phyloP scores from a whole-genome alignment of 345 rosid species.

The Psidium guajava region DNA sequence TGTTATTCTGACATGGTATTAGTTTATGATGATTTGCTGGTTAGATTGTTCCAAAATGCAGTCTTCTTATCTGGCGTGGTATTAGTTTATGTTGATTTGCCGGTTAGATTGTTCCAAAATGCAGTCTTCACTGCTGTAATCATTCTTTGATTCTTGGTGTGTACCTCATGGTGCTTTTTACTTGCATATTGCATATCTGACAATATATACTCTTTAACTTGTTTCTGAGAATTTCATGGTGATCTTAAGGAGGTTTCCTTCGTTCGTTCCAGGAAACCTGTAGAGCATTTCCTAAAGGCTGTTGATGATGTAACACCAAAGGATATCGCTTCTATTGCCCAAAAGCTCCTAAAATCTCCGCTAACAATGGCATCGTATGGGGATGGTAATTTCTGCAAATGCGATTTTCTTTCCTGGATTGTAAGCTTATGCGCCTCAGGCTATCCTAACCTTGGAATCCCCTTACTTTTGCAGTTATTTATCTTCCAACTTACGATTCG shows the following conservation, averaged over 20 bases:
- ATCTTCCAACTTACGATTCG: constrained; percentile 62
- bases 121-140: not conserved
- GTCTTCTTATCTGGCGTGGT: not conserved
- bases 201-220: not conserved
- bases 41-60: not conserved
- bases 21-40: not conserved
- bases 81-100: not conserved
- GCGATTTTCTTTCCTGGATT: not conserved
- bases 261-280: constrained; percentile 46
- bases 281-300: constrained; percentile 56
- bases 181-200: not conserved
- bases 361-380: constrained; percentile 94
- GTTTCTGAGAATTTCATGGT: not conserved
- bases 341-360: constrained; percentile 57
- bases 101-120: not conserved
- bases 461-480: constrained; percentile 20
- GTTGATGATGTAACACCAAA: constrained; percentile 43
- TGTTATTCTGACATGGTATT: not conserved
- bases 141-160: not conserved
- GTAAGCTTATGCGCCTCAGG: not conserved
- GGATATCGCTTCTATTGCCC: constrained; percentile 48
- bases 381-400: constrained; percentile 41
- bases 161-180: not conserved
- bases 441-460: not conserved
- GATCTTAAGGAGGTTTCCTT: not conserved